phyloP scores from a whole-genome alignment of 257 asterid species.

The Echium plantagineum region DNA sequence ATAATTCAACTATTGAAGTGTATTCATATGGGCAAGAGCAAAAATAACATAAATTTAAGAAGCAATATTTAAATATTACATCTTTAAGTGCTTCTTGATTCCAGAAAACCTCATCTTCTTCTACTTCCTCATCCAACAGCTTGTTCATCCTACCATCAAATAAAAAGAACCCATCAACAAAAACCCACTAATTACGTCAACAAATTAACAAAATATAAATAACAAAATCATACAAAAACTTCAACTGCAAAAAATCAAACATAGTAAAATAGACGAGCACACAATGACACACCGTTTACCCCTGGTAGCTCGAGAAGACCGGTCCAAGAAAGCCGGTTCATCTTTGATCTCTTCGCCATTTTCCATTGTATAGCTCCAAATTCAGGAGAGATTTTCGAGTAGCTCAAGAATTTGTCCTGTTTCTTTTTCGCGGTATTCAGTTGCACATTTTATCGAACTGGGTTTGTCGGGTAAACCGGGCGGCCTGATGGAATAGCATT shows the following conservation, averaged over 20 bases:
- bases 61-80: constrained; percentile 18
- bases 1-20: background rate
- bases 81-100: constrained; percentile 95
- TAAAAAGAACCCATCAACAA: constrained; percentile 1
- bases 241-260: background rate
- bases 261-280: background rate
- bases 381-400: too few relatives aligned
- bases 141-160: constrained; percentile 57
- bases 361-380: constrained; percentile 28
- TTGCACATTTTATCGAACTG: too few relatives aligned
- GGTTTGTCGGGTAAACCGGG: too few relatives aligned
- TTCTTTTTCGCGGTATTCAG: too few relatives aligned
- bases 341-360: constrained; percentile 27
- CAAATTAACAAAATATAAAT: constrained; percentile 1
- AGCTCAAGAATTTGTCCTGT: too few relatives aligned
- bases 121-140: constrained; percentile 74
- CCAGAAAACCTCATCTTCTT: constrained; percentile 89
- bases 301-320: constrained; percentile 72
- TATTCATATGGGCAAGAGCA: background rate
- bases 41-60: background rate
- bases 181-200: constrained; percentile 5
- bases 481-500: too few relatives aligned
- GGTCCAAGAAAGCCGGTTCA: constrained; percentile 45
- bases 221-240: background rate
- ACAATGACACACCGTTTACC: constrained; percentile 57